A percentile compares a stretch with the other conserved stretches of the same genome.
Evolutionary conservation across 805 yeast species (phyloP).

Genomic region (Maudiozyma bulderi): DNA sequence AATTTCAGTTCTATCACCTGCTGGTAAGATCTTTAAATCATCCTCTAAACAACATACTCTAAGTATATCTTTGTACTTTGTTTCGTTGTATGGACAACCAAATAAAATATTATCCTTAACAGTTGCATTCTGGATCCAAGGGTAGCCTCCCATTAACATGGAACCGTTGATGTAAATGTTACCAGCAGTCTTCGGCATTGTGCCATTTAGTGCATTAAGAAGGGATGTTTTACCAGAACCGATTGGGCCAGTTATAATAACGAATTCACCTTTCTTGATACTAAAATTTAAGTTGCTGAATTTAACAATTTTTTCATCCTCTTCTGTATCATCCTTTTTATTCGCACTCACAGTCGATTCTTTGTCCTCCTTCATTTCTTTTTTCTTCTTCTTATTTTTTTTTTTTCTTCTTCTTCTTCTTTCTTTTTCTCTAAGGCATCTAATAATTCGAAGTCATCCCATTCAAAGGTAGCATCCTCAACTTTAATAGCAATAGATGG

Average conservation of each 20-base stretch:
- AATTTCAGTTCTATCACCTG: constrained; percentile 69
- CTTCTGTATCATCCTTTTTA: constrained; percentile 4
- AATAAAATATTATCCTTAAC: constrained; percentile 65
- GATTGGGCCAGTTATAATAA: constrained; percentile 41
- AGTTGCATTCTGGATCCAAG: constrained; percentile 81
- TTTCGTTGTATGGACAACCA: constrained; percentile 46
- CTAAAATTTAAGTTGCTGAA: constrained; percentile 42
- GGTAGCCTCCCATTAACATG: constrained; percentile 49
- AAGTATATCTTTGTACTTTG: constrained; percentile 44
- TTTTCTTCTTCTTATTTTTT: too few species aligned
- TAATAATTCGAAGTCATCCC: constrained; percentile 46
- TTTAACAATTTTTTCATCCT: neutral
- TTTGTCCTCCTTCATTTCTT: too few species aligned
- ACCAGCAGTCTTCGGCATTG: constrained; percentile 52
- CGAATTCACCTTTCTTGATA: constrained; percentile 55
- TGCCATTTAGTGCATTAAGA: constrained; percentile 60
- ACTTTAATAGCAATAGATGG: constrained; percentile 38
- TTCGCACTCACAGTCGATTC: constrained; percentile 11
- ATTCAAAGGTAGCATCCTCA: constrained; percentile 48
- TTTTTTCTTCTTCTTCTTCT: constrained; percentile 2
- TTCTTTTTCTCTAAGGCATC: constrained; percentile 25
- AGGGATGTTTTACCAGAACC: constrained; percentile 47
- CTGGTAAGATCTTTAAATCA: constrained; percentile 59
- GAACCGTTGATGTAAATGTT: constrained; percentile 42
- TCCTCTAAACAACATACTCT: constrained; percentile 56